Conservation (phyloP, 2,329 filamentous ascomycete genomes). For the Colletotrichum sp. region DNA sequence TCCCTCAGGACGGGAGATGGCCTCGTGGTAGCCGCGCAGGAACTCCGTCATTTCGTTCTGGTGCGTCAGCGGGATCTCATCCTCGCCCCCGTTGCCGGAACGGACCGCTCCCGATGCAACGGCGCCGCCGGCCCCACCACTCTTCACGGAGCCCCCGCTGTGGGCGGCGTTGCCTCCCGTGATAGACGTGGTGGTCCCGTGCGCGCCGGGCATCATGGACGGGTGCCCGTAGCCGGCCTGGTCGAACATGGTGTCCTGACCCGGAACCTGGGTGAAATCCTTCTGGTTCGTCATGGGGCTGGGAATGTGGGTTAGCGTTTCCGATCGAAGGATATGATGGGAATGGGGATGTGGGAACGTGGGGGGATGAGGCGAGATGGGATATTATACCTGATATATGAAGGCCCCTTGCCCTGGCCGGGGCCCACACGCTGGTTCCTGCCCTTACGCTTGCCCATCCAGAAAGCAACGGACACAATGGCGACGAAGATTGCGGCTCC, state of each 20-base stretch:
- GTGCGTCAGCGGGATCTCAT: slow-evolving; percentile 45
- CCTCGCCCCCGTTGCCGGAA: slow-evolving; percentile 29
- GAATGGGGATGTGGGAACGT: background rate
- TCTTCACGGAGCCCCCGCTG: slow-evolving; percentile 14
- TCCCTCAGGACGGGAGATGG: slow-evolving; percentile 42
- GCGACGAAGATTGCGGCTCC: slow-evolving; percentile 52
- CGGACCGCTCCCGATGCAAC: slow-evolving; percentile 30
- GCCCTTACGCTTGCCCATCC: slow-evolving; percentile 46
- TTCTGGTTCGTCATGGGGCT: slow-evolving; percentile 35
- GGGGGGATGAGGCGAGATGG: background rate
- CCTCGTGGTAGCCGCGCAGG: slow-evolving; percentile 45
- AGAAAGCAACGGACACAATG: slow-evolving; percentile 46
- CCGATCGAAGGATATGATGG: background rate
- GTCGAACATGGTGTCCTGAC: slow-evolving; percentile 15
- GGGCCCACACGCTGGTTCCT: slow-evolving; percentile 48
- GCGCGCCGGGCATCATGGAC: slow-evolving; percentile 18
- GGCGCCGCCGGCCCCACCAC: slow-evolving; percentile 25
- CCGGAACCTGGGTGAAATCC: slow-evolving; percentile 28
- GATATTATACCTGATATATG: slow-evolving; percentile 46
- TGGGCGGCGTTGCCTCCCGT: slow-evolving; percentile 3
- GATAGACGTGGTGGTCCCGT: slow-evolving; percentile 21
- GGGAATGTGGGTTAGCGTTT: slow-evolving; percentile 23
- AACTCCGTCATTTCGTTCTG: slow-evolving; percentile 48
- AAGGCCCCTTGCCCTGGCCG: slow-evolving; percentile 39
- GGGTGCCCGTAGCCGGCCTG: slow-evolving; percentile 17